Conservation (phyloP, 2,329 filamentous ascomycete species). For the Pyricularia sp. region DNA sequence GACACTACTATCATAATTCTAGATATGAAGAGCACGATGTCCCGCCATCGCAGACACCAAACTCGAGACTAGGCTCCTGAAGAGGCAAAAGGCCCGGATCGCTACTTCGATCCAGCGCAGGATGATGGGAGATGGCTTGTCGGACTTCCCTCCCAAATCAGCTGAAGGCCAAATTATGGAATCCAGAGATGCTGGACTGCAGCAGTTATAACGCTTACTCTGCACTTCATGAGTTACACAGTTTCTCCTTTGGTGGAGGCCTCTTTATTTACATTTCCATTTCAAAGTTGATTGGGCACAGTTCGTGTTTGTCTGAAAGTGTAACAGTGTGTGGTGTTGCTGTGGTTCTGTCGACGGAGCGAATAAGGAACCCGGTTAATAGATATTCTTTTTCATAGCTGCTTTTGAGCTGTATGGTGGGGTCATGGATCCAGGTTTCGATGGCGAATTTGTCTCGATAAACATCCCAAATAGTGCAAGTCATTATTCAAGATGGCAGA, state of each 20-base stretch:
- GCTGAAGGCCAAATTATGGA: not conserved
- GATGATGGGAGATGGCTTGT: not conserved
- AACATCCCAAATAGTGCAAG: not conserved
- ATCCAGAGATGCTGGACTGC: not conserved
- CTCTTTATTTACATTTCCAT: too few relatives aligned
- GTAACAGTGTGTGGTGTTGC: too few relatives aligned
- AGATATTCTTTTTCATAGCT: too few relatives aligned
- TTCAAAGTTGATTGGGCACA: too few relatives aligned
- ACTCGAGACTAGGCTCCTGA: not conserved
- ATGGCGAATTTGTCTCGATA: not conserved
- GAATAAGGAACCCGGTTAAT: too few relatives aligned
- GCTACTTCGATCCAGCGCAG: not conserved
- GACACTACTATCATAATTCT: not conserved
- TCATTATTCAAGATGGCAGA: not conserved
- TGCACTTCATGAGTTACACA: too few relatives aligned
- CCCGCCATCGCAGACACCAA: not conserved
- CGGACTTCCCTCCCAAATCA: not conserved
- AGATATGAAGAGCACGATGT: not conserved
- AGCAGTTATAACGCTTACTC: too few relatives aligned
- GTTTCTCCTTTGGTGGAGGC: too few relatives aligned
- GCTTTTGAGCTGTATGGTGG: too few relatives aligned
- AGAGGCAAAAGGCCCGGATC: not conserved
- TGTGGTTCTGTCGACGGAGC: too few relatives aligned
- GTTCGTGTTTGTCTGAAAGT: too few relatives aligned
- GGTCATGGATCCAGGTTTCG: not conserved